Base-by-base conservation (phyloP, 768 basidiomycete species). In the Sarcodon aspratus region DNA sequence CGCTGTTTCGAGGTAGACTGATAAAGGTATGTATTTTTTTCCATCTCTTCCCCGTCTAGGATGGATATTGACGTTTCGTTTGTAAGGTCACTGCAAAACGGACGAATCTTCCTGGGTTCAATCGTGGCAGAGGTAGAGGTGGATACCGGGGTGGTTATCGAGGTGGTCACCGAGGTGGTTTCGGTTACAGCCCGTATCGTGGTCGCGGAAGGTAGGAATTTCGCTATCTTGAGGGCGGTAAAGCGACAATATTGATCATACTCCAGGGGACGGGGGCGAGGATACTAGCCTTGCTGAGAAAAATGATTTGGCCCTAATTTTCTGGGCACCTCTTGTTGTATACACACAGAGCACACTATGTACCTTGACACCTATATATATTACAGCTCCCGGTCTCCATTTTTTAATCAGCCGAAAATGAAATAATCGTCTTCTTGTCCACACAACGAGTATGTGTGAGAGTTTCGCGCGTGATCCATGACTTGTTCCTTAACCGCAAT, bases 71-170 rank as follows among this genome's bases (percentile, higher is more conserved):
- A 13, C 17, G 32, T 21, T 44, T 34, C 17, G 32, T 21, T 45
- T 34, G 46, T 3, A 38, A 97, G 94, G 95, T 99, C 42, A 92
- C 88, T 36, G 74, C 90, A 21, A 99, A 99, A 64, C 78, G 96
- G 52, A 99, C 96, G 36, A 99, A 99, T 65, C 65, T 98, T 47
- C 96, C 94, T 15, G 92, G 92, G 1, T 92, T 89, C 67, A 86
- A 79, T 56, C 80, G 86, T 50, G 88, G 91, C 12, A 71, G 90
- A 18, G 85, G 90, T 11, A 71, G 92, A 42, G 61, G 75, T 31
- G 71, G 51, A 11, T 63, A 64, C 40, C 55, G 65, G 32, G 73
- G 74, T 5, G 70, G 65, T n/a, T 78, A 73, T 55, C 59, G 80
- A 49, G 80, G 80, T 5, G 75, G 76, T 12, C 75, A 68, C 58